Base-by-base conservation (phyloP, 192 early-diverging fungal species). In the Glomus cerebriforme region DNA sequence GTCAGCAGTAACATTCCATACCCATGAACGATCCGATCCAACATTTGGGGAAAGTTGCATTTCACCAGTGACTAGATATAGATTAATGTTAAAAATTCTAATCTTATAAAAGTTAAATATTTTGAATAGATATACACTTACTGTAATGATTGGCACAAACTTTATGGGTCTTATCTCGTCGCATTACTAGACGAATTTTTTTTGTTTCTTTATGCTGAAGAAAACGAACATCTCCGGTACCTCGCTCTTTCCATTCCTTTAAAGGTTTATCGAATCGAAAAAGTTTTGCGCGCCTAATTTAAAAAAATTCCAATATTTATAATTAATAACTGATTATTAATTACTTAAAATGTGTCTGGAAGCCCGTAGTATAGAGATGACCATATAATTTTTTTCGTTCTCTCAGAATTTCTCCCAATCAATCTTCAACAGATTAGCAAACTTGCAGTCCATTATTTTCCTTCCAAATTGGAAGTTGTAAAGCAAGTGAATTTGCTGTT, bases 231-330 rank as follows among this genome's bases (percentile, higher is more conserved):
- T 99, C 98, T 75, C 98, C 98, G 31, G 96, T 98, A 35, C 98
- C 97, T 78, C 98, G 95, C 89, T 99, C 98, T 89, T 99, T 99
- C 98, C 98, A 99, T 86, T 99, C 98, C 68, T 93, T 95, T 79
- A 75, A 83, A 39, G 87, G 88, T 79, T 96, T 93, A 83, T 98
- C 95, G 85, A 96, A 99, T 79, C 98, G 94, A 94, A 96, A 99
- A 70, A 99, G 91, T 92, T 98, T 98, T 77, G 94, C 92, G 80
- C 96, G 91, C 94, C 96, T 96, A 83, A 19, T 32, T 26, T 32
- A 37, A 17, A 45, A 58, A 66, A 34, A 63, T 27, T 13, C 37
- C 39, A 75, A 32, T 47, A 37, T 26, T 22, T 49, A 13, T 19
- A 49, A 15, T 47, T 29, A 60, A 68, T 31, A 80, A 74, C 19